These are phyloP conservation scores for Leccinum imitatum DNA, from an alignment of 768 basidiomycete species.

Conservation along the genomic window DNA sequence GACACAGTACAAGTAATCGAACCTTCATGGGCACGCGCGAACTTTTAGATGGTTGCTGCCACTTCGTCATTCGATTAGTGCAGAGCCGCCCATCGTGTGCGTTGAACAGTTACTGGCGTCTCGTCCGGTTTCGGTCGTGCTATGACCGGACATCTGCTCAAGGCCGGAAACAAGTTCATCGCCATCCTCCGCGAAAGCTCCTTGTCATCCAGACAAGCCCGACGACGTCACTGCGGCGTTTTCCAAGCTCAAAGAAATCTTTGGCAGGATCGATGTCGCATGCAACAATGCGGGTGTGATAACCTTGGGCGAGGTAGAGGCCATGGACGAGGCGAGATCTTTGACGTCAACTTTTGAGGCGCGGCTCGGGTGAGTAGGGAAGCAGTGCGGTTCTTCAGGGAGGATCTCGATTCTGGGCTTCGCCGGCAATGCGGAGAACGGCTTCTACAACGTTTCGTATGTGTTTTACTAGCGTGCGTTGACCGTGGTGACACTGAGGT, in stretches of 20 bases:
- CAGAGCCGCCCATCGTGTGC: not conserved
- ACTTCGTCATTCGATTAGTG: too few relatives aligned
- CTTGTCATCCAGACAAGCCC: constrained; percentile 27
- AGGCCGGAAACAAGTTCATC: constrained; percentile 37
- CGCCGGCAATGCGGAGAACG: constrained; percentile 3
- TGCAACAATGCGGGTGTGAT: constrained; percentile 36
- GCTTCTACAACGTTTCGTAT: constrained; percentile 28
- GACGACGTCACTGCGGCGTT: constrained; percentile 31
- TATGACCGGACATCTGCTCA: constrained; percentile 28
- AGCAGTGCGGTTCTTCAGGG: constrained; percentile 36
- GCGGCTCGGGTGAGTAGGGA: constrained; percentile 31
- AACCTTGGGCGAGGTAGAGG: constrained; percentile 37
- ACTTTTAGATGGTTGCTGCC: too few relatives aligned
- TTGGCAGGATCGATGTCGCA: constrained; percentile 38
- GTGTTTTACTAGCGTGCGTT: not conserved
- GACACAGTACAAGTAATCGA: too few relatives aligned
- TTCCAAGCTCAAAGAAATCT: constrained; percentile 19
- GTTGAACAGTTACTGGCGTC: constrained; percentile 19
- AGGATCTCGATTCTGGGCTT: constrained; percentile 35
- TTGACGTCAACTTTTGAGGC: too few relatives aligned
- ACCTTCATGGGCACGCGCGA: too few relatives aligned
- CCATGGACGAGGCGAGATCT: constrained; percentile 28
- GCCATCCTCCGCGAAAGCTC: constrained; percentile 43
- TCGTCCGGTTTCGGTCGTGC: constrained; percentile 38
- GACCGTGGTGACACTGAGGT: not conserved